Base-by-base conservation (phyloP, 2,329 filamentous ascomycete genomes). In the Fusarium camptoceras region DNA sequence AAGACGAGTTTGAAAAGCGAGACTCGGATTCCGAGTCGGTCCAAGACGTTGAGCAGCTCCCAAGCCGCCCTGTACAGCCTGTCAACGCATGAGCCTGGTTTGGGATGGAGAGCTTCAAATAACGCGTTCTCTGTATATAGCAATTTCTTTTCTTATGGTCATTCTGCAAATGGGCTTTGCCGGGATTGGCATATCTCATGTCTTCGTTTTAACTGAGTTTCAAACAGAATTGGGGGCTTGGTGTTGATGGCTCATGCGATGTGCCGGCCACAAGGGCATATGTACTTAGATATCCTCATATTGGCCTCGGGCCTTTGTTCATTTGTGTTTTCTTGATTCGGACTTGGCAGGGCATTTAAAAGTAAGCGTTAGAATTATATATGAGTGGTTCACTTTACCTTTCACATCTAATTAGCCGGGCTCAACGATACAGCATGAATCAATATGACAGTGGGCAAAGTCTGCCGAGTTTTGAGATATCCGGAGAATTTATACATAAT, bases 1-100 rank as follows among this genome's bases (percentile, higher is more conserved):
- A 79, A 22, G 78, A 71, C 18, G 74, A 76, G 8, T 66, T 70
- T 12, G 76, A 76, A 30, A 70, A 72, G 16, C 71, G 59, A n/a
- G 71, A 78, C 66, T 71, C 73, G 28, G 72, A 77, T 50, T 64
- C 76, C 37, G 76, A 81, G 64, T 73, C 73, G 25, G 55, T 73
- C 25, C 71, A 70, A 58, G 77, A 76, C 55, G 41, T 70, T 34
- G 75, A 80, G 56, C 74, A 74, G 51, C 64, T 77, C n/a, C 55
- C 77, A 11, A 77, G 70, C 59, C 75, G 73, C 24, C 66, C 78
- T 28, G 55, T 78, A 9, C 77, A 80, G 58, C 75, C 77, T 44
- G 73, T 79, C 43, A 77, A 78, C 25, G 80, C 76, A 49, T 81
- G 69, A 78, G 61, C 43, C 48, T 47, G 44, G 25, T 48, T 55